These are phyloP conservation scores for Buddleja alternifolia DNA, from an alignment of 257 asterid genomes.

Conservation along the genomic window DNA sequence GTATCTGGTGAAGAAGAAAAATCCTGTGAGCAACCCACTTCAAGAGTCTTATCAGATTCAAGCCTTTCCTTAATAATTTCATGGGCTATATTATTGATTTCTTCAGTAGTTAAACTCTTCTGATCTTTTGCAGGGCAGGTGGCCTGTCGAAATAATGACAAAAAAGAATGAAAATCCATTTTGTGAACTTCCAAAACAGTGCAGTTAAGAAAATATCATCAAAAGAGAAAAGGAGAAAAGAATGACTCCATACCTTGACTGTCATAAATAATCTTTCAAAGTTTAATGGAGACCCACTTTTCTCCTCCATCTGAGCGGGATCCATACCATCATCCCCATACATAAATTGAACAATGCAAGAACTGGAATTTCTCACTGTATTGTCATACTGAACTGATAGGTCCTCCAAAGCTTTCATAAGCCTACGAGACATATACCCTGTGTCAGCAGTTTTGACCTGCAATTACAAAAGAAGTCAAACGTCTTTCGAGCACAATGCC, in stretches of 20 bases:
- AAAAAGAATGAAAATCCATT: conserved; percentile 27
- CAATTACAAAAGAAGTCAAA: conserved; percentile 25
- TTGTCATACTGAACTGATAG: conserved; percentile 76
- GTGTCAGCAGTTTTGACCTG: conserved; percentile 99
- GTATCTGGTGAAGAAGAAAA: conserved; percentile 33
- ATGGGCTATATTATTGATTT: conserved; percentile 35
- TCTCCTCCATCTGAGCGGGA: conserved; percentile 96
- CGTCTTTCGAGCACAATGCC: conserved; percentile 2
- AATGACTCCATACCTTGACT: conserved; percentile 62
- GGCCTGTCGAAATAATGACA: conserved; percentile 59
- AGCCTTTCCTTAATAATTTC: conserved; percentile 51
- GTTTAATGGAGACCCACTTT: conserved; percentile 79
- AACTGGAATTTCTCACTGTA: conserved; percentile 92
- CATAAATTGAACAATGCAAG: conserved; percentile 75
- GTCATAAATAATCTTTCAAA: conserved; percentile 89
- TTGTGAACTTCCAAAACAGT: conserved; percentile 13
- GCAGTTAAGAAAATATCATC: conserved; percentile 10
- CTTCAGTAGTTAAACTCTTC: conserved; percentile 54
- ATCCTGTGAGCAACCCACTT: conserved; percentile 48
- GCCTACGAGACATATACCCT: conserved; percentile 98
- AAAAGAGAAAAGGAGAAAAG: conserved; percentile 10
- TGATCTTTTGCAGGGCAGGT: conserved; percentile 81
- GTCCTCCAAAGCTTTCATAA: conserved; percentile 92
- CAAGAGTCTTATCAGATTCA: conserved; percentile 44
- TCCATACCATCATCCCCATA: conserved; percentile 99